Evolutionary conservation across 768 basidiomycete species (phyloP), one percentile per base, ranked within the genome.

Genomic region (Ramaria sp.): DNA sequence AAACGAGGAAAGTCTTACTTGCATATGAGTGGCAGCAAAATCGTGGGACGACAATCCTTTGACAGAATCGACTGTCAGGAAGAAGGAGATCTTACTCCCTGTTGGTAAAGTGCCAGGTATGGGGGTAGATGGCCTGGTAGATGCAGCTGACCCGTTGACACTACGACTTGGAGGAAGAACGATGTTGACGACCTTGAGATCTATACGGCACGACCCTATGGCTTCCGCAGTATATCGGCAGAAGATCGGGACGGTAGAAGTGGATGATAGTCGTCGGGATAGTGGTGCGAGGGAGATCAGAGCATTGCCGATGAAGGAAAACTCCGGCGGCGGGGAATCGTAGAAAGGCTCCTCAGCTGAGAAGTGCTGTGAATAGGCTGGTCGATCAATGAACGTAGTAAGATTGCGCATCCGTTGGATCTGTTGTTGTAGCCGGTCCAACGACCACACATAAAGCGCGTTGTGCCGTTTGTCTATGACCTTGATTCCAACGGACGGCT

Each of bases 161-260:
- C 55, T 42, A 66, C 84, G 76, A 69, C 79, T 82, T 7, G 82
- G 69, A 1, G 85, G 75, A 42, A 81, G 68, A 27, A 82, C 72
- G 39, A 88, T 79, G 60, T 83, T 90, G 61, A 87, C 78, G 45
- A 91, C 78, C 70, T 84, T 89, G 70, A 96, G 77, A 61, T 86
- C 83, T 54, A 96, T 76, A 22, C 91, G 82, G 71, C 94, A 97
- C 27, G 91, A 91, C 1, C 95, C 96, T 61, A 97, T 92, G 1
- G 94, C 94, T 67, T 97, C 95, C 48, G 91, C 80, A 1, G 93
- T 96, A 65, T 94, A 95, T 33, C 88, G 83, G 66, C 91, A 95
- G 68, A 91, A 91, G 65, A 99, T 92, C 1, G 93, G 92, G 15
- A 89, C 81, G 0, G 77, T 80, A n/a, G 82, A 83, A 2, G 79